Evolutionary conservation across 2,329 filamentous ascomycete genomes (phyloP).

Genomic region (Aspergillus clavatus): DNA sequence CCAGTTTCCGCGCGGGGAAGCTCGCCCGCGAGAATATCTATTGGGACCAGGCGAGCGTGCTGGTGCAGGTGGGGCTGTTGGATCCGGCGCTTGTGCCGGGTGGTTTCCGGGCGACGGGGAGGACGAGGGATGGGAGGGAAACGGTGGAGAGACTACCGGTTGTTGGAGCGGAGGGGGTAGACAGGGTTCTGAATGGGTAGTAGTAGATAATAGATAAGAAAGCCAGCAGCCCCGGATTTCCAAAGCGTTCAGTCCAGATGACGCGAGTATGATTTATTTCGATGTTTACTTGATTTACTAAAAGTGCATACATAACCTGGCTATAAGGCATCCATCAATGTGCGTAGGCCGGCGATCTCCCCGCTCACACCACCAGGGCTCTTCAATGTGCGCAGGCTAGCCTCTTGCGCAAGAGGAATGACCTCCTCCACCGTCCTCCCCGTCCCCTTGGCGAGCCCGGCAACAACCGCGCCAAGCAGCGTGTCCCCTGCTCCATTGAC

Average conservation of each 20-base stretch:
- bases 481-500: conserved; percentile 96
- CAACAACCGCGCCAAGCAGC: conserved; percentile 78
- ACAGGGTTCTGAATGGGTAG: conserved; percentile 18
- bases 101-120: conserved; percentile 33
- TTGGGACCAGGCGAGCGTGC: conserved; percentile 59
- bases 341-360: conserved; percentile 23
- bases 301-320: neutral
- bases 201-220: neutral
- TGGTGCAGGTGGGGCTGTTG: conserved; percentile 55
- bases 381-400: conserved; percentile 71
- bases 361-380: conserved; percentile 64
- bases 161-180: conserved; percentile 30
- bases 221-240: neutral
- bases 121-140: conserved; percentile 25
- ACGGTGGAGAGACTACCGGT: conserved; percentile 32
- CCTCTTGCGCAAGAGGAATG: conserved; percentile 75
- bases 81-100: conserved; percentile 51
- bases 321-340: neutral
- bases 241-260: neutral
- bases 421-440: conserved; percentile 51
- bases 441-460: conserved; percentile 61
- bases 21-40: conserved; percentile 52
- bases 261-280: neutral
- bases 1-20: conserved; percentile 31
- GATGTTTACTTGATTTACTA: too few species aligned